These are phyloP conservation scores for Picochlorum sp. DNA, from an alignment of 139 green algal species.

Conservation along the genomic window DNA sequence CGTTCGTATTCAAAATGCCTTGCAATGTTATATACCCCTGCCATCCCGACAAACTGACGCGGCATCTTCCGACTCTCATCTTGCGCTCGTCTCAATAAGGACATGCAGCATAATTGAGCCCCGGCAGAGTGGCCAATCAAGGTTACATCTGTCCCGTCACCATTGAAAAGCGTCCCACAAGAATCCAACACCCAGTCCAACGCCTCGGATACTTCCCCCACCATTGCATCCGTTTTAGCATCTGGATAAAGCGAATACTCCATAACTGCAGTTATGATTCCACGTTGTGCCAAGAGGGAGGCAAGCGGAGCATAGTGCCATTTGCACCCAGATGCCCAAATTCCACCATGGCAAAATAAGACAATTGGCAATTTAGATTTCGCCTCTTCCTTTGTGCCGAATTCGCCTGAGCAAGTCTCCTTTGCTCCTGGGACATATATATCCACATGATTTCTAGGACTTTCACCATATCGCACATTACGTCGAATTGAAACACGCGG, in stretches of 20 bases:
- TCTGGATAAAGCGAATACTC: constrained; percentile 2
- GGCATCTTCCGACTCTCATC: constrained; percentile 23
- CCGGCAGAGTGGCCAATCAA: constrained; percentile 65
- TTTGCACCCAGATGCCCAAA: constrained; percentile 52
- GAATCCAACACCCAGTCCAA: constrained; percentile 47
- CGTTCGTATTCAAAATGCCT: constrained; percentile 75
- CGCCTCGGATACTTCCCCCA: constrained; percentile 44
- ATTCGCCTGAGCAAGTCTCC: too few relatives aligned
- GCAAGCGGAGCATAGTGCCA: constrained; percentile 68
- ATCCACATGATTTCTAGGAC: constrained; percentile 42
- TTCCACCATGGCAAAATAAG: constrained; percentile 69
- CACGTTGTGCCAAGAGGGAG: constrained; percentile 39
- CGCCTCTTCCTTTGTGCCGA: not conserved
- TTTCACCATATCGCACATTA: constrained; percentile 39
- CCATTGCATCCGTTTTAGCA: constrained; percentile 39
- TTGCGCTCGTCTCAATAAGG: constrained; percentile 42
- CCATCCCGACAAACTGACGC: constrained; percentile 25
- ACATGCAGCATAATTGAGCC: constrained; percentile 54
- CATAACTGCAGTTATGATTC: constrained; percentile 38
- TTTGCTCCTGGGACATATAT: constrained; percentile 50
- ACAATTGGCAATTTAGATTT: constrained; percentile 28
- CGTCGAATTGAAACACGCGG: constrained; percentile 8
- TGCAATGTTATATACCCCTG: constrained; percentile 70
- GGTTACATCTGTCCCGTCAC: constrained; percentile 30
- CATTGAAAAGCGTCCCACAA: constrained; percentile 30